phyloP scores from a whole-genome alignment of 768 basidiomycete species.

The Mycena filopes region DNA sequence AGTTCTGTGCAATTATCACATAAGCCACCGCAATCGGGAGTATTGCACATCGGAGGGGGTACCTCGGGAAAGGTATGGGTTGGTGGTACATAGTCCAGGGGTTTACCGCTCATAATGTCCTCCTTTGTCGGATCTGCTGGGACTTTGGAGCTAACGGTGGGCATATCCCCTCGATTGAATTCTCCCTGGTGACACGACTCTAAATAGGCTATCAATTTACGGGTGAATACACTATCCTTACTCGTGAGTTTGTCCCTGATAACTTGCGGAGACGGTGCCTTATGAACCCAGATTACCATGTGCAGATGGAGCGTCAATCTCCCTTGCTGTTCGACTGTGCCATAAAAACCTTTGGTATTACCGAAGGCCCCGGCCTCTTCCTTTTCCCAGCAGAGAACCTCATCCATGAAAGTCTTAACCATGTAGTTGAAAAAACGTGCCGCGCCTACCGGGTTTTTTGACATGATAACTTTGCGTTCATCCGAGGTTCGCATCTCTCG shows the following conservation, averaged over 20 bases:
- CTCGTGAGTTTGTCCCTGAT: conserved; percentile 26
- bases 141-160: conserved; percentile 25
- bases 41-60: too few species aligned
- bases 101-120: too few species aligned
- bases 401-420: conserved; percentile 30
- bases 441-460: conserved; percentile 34
- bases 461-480: conserved; percentile 3
- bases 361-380: conserved; percentile 31
- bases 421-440: conserved; percentile 38
- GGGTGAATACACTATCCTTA: conserved; percentile 13
- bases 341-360: conserved; percentile 38
- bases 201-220: conserved; percentile 18
- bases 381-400: conserved; percentile 23
- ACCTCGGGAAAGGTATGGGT: too few species aligned
- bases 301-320: conserved; percentile 42
- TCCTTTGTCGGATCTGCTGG: neutral
- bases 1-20: too few species aligned
- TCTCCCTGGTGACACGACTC: conserved; percentile 23
- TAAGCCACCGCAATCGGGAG: too few species aligned
- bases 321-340: conserved; percentile 44
- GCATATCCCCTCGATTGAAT: conserved; percentile 35
- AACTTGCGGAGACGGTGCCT: conserved; percentile 27
- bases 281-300: conserved; percentile 38
- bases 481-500: conserved; percentile 20
- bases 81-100: neutral